Evolutionary conservation across 129 eudicot species (phyloP), one percentile per base, ranked within the genome.

Genomic region (Pulicaria dysenterica): DNA sequence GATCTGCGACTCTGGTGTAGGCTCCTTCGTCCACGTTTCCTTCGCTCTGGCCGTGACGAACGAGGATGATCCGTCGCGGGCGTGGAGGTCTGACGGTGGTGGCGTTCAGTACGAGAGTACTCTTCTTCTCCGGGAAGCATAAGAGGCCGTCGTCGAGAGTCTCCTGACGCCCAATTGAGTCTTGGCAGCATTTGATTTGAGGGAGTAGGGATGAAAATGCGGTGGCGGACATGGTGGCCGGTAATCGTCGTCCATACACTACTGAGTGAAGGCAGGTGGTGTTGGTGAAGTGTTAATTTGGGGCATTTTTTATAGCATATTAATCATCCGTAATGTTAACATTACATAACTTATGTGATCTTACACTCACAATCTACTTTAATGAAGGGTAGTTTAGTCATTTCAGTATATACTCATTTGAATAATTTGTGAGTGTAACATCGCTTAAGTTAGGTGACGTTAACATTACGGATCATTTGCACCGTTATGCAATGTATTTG

Each of bases 1-100:
- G 91, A 64, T 90, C 96, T 0, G 96, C 94, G 39, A 90, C 94
- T 64, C 89, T 75, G 0, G 96, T 85, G 75, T 90, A 90, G 4
- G 80, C 85, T 0, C 81, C 71, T 63, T 90, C 96, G 19, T 90
- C 96, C 9, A 87, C 89, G 34, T 90, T 90, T 63, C 96, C 96
- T 48, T 87, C 89, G 58, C 96, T 90, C 82, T 90, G 81, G 7
- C 96, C 96, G 61, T 90, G 96, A 4, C 96, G 77, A 3, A 90
- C 91, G 6, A 90, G 83, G 31, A 90, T 87, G 51, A 90, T 90
- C 75, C 95, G 75, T 2, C 87, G 83, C 1, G 96, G 96, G 24
- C 96, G 80, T 1, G 96, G 96, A 0, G 95, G 95, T 75, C 72
- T 85, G 14, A 10, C 51, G 42, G 64, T 14, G 34, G 72, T 31